phyloP scores from a whole-genome alignment of 208 protist species.

The Acanthamoeba rhysodes region DNA sequence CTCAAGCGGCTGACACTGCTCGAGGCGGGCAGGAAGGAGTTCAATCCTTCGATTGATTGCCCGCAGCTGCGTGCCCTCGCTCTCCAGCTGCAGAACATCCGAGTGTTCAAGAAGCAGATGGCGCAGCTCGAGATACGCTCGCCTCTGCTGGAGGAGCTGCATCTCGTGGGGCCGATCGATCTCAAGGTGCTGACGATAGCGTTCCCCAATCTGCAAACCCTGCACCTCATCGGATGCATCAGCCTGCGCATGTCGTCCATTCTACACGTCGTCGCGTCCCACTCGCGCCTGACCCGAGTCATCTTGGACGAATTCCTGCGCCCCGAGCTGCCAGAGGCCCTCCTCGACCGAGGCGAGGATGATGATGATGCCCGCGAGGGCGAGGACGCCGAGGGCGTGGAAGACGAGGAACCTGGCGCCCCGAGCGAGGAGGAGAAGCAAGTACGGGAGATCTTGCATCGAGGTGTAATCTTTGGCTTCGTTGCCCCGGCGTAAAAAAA shows the following conservation, averaged over 20 bases:
- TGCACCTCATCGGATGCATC: not conserved
- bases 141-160: slow-evolving; percentile 12
- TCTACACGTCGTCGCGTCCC: not conserved
- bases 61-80: not conserved
- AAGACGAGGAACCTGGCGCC: not conserved
- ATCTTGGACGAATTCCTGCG: slow-evolving; percentile 33
- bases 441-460: not conserved
- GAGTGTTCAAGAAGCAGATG: slow-evolving; percentile 41
- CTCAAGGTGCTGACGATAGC: not conserved
- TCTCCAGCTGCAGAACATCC: not conserved
- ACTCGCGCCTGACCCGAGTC: not conserved
- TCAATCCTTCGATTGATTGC: slow-evolving; percentile 53
- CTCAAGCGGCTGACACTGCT: not conserved
- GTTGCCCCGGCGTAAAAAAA: not conserved
- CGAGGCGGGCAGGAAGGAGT: slow-evolving; percentile 6
- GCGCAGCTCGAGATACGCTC: not conserved
- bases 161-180: slow-evolving; percentile 14
- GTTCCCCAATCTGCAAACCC: not conserved
- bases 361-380: not conserved
- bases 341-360: not conserved
- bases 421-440: not conserved
- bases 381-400: not conserved
- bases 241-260: slow-evolving; percentile 21
- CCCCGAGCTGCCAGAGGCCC: not conserved
- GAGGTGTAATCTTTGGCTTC: not conserved